Conservation (phyloP, 805 yeast species). For the Myxozyma mucilagina region DNA sequence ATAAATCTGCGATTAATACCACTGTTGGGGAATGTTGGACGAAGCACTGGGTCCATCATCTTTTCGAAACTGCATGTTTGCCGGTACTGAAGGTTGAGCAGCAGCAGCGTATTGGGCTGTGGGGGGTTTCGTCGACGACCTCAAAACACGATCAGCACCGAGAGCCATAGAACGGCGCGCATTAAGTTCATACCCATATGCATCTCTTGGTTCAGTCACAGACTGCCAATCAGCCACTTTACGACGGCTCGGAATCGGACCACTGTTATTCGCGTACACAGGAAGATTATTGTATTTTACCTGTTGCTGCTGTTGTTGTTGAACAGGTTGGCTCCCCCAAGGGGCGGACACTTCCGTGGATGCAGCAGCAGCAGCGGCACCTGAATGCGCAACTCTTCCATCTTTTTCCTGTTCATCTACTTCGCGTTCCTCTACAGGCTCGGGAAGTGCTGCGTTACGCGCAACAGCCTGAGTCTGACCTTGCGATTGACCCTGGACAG, state of each 20-base stretch:
- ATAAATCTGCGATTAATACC: slow-evolving; percentile 19
- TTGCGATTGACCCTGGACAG: background rate
- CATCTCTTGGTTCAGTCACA: slow-evolving; percentile 22
- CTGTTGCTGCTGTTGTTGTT: slow-evolving; percentile 1
- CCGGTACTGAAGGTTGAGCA: background rate
- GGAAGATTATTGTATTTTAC: background rate
- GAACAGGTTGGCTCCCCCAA: background rate
- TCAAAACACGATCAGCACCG: slow-evolving; percentile 22
- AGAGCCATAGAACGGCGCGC: slow-evolving; percentile 20
- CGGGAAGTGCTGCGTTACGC: background rate
- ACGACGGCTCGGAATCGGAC: slow-evolving; percentile 26
- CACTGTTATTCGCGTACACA: background rate
- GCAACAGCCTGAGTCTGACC: background rate
- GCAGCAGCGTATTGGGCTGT: background rate
- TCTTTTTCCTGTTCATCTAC: slow-evolving; percentile 38
- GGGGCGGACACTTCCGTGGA: background rate
- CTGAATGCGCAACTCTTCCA: background rate
- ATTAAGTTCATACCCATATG: slow-evolving; percentile 16
- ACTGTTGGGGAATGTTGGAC: slow-evolving; percentile 28
- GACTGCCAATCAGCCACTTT: slow-evolving; percentile 31
- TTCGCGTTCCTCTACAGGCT: slow-evolving; percentile 45
- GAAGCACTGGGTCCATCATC: slow-evolving; percentile 16
- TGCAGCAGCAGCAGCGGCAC: background rate
- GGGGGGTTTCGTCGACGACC: slow-evolving; percentile 12
- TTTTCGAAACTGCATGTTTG: slow-evolving; percentile 11